These are phyloP conservation scores for Orbilia brochopaga DNA, from an alignment of 2,329 filamentous ascomycete species.

Conservation along the genomic window DNA sequence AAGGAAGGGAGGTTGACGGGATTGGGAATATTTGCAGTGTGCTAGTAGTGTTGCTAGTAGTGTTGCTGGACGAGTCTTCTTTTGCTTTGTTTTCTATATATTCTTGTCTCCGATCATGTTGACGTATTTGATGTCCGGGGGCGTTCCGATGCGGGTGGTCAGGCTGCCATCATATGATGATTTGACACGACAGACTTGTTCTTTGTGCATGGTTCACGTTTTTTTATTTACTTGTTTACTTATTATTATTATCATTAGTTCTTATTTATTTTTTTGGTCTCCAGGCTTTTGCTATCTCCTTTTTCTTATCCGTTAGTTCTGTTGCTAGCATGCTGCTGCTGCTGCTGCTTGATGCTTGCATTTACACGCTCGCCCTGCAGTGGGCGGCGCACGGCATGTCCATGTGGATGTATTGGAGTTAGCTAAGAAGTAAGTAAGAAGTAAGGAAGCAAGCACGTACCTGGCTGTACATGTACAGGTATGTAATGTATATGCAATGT, in stretches of 20 bases:
- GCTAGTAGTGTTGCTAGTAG: constrained; percentile 1
- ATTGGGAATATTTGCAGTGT: constrained; percentile 10
- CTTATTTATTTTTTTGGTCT: neutral
- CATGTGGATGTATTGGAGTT: constrained; percentile 2
- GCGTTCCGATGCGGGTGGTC: constrained; percentile 35
- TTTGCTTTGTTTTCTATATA: constrained; percentile 9
- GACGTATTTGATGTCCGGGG: constrained; percentile 5
- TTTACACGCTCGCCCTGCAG: neutral
- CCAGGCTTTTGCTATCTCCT: constrained; percentile 4
- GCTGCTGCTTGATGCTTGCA: neutral
- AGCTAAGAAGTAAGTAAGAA: no score
- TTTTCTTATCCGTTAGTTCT: neutral
- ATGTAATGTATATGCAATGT: neutral
- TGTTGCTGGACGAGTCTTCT: constrained; percentile 26
- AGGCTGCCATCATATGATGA: constrained; percentile 31
- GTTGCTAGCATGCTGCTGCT: no score
- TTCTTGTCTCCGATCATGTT: neutral
- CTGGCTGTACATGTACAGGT: no score
- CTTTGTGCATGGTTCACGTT: neutral
- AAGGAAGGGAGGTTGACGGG: no score
- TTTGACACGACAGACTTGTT: constrained; percentile 23
- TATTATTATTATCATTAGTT: no score
- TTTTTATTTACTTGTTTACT: constrained; percentile 10
- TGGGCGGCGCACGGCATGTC: neutral
- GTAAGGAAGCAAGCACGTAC: no score